A percentile compares a stretch with the other conserved stretches of the same genome.
Conservation (phyloP, 1,139 yeast species). For the Suhomyces terraborum region DNA sequence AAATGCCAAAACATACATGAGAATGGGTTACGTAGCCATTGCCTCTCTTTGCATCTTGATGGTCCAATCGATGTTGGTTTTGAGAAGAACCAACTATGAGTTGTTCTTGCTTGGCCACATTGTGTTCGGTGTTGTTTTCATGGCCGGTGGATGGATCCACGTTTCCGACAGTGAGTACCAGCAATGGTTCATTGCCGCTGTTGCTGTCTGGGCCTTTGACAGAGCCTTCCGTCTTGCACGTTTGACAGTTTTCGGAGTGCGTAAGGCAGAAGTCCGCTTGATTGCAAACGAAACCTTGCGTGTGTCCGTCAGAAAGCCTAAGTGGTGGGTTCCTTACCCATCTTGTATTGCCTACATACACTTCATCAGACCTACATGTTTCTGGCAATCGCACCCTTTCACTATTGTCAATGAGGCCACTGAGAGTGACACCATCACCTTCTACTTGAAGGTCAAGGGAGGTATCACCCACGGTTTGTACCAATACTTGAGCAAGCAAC, state of each 20-base stretch:
- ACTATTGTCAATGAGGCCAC: constrained; percentile 45
- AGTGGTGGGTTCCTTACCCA: constrained; percentile 43
- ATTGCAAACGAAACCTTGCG: constrained; percentile 49
- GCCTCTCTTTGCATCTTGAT: constrained; percentile 42
- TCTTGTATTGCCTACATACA: constrained; percentile 43
- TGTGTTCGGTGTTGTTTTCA: constrained; percentile 54
- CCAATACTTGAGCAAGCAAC: constrained; percentile 50
- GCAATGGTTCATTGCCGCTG: constrained; percentile 52
- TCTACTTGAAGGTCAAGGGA: constrained; percentile 41
- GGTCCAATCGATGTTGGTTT: constrained; percentile 48
- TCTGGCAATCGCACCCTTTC: constrained; percentile 63
- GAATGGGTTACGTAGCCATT: constrained; percentile 58
- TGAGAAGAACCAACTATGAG: constrained; percentile 66
- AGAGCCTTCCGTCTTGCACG: constrained; percentile 54
- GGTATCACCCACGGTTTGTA: constrained; percentile 40
- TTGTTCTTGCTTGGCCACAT: constrained; percentile 62
- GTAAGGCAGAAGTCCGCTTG: constrained; percentile 50
- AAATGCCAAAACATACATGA: constrained; percentile 40
- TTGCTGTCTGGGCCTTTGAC: constrained; percentile 67
- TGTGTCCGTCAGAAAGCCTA: constrained; percentile 38
- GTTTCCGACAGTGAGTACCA: constrained; percentile 45
- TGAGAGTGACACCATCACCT: constrained; percentile 30
- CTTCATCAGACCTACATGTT: constrained; percentile 42
- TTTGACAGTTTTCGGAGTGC: constrained; percentile 50
- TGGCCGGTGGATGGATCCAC: constrained; percentile 65